Conservation (phyloP, 768 basidiomycete genomes). For the Guyanaporus albipodus region DNA sequence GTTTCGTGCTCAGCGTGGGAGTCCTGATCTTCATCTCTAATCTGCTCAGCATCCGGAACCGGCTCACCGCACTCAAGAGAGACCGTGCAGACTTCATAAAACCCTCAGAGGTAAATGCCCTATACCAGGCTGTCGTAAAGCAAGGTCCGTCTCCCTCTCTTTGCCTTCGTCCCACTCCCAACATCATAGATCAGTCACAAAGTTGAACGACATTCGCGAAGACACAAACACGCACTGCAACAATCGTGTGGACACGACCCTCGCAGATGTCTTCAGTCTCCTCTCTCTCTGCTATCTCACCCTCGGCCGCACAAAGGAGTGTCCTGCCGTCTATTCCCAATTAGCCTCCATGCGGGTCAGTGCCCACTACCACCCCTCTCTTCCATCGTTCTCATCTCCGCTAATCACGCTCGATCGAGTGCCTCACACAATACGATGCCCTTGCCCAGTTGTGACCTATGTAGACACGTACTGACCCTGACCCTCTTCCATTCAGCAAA, state of each 20-base stretch:
- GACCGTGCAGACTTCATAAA: slow-evolving; percentile 91
- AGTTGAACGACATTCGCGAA: slow-evolving; percentile 86
- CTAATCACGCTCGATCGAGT: no score
- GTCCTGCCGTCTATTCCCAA: slow-evolving; percentile 93
- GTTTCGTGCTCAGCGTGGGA: no score
- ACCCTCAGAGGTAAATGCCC: slow-evolving; percentile 85
- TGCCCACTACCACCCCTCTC: slow-evolving; percentile 20
- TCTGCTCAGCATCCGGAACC: slow-evolving; percentile 77
- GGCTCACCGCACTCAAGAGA: slow-evolving; percentile 92
- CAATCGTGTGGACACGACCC: slow-evolving; percentile 91
- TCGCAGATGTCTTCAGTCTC: slow-evolving; percentile 93
- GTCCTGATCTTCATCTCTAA: slow-evolving; percentile 20
- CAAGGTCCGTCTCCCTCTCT: slow-evolving; percentile 57
- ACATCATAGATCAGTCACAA: slow-evolving; percentile 59
- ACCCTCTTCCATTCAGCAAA: slow-evolving; percentile 59
- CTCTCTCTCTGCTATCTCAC: slow-evolving; percentile 97
- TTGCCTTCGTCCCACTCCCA: not conserved
- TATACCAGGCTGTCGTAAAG: slow-evolving; percentile 91
- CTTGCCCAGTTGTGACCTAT: slow-evolving; percentile 14
- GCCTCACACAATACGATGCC: no score
- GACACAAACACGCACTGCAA: slow-evolving; percentile 67
- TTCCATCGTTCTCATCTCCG: slow-evolving; percentile 1
- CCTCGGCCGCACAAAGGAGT: slow-evolving; percentile 92
- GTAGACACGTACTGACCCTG: slow-evolving; percentile 26
- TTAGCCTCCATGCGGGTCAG: slow-evolving; percentile 94